Conservation (phyloP, 2,329 filamentous ascomycete species). For the Cyclaneusma minus region DNA sequence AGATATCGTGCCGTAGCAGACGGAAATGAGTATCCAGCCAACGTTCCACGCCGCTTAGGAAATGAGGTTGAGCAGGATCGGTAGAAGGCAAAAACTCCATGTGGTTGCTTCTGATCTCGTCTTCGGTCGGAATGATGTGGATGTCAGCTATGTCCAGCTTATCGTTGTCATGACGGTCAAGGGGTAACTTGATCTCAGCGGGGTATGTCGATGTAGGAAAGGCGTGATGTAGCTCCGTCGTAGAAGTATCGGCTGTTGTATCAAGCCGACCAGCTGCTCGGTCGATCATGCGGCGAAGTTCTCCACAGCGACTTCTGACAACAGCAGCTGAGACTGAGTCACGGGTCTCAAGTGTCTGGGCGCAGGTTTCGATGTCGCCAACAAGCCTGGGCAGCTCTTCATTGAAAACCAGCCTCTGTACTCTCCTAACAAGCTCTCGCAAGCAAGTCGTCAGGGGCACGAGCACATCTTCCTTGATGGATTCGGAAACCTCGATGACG, state of each 20-base stretch:
- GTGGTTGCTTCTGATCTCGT: slow-evolving; percentile 3
- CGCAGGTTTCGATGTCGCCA: slow-evolving; percentile 1
- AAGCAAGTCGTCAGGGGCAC: slow-evolving; percentile 7
- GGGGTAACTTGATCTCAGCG: too few species aligned
- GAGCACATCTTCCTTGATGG: slow-evolving; percentile 7
- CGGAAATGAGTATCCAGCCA: slow-evolving; percentile 20
- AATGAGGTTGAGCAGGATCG: slow-evolving; percentile 15
- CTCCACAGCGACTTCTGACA: too few species aligned
- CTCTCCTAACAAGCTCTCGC: slow-evolving; percentile 11
- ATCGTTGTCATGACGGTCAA: slow-evolving; percentile 33
- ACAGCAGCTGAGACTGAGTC: too few species aligned
- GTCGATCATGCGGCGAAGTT: too few species aligned
- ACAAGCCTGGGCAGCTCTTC: slow-evolving; percentile 11
- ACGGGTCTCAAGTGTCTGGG: too few species aligned
- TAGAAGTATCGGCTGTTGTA: too few species aligned
- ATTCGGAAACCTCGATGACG: slow-evolving; percentile 3
- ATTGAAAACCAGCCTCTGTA: slow-evolving; percentile 10
- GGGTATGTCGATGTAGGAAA: too few species aligned
- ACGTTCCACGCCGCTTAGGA: slow-evolving; percentile 13
- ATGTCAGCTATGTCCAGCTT: slow-evolving; percentile 15
- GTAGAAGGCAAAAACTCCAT: slow-evolving; percentile 17
- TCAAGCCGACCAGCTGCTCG: too few species aligned
- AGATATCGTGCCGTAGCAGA: slow-evolving; percentile 18
- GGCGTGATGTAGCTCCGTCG: too few species aligned
- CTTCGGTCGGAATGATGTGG: slow-evolving; percentile 2